Conservation (phyloP, 1,284 basidiomycete species). For the Schizophyllum amplum region DNA sequence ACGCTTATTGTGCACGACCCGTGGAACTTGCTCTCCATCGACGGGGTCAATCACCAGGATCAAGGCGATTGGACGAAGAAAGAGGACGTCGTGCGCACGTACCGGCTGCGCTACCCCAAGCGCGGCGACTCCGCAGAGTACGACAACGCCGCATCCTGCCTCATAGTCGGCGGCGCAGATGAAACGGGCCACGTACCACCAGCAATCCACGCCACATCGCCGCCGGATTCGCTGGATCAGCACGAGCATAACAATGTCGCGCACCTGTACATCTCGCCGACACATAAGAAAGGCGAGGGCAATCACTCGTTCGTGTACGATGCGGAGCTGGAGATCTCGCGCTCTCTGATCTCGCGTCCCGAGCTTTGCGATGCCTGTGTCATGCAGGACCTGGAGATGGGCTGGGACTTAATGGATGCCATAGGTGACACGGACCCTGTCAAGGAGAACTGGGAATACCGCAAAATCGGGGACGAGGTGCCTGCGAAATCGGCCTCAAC, state of each 20-base stretch:
- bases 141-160: not conserved
- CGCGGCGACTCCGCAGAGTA: conserved; percentile 2
- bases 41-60: not conserved
- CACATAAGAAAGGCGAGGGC: conserved; percentile 23
- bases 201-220: not conserved
- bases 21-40: conserved; percentile 19
- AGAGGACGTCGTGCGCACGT: conserved; percentile 11
- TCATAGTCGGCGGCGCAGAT: not conserved
- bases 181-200: conserved; percentile 13
- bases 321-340: not conserved
- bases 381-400: not conserved
- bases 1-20: conserved; percentile 29
- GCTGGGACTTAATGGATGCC: not conserved
- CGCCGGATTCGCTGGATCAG: not conserved
- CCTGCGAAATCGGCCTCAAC: no score
- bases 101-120: conserved; percentile 12
- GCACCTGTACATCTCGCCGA: conserved; percentile 32
- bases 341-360: not conserved
- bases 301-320: conserved; percentile 24
- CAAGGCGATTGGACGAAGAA: conserved; percentile 12
- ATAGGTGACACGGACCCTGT: not conserved
- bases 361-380: not conserved
- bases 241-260: conserved; percentile 18
- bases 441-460: not conserved
- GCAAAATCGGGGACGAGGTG: not conserved